Percentiles rank a stretch among this genome's conserved stretches.
phyloP scores from a whole-genome alignment of 2,329 filamentous ascomycete genomes.

The Fusarium cyanostomum region DNA sequence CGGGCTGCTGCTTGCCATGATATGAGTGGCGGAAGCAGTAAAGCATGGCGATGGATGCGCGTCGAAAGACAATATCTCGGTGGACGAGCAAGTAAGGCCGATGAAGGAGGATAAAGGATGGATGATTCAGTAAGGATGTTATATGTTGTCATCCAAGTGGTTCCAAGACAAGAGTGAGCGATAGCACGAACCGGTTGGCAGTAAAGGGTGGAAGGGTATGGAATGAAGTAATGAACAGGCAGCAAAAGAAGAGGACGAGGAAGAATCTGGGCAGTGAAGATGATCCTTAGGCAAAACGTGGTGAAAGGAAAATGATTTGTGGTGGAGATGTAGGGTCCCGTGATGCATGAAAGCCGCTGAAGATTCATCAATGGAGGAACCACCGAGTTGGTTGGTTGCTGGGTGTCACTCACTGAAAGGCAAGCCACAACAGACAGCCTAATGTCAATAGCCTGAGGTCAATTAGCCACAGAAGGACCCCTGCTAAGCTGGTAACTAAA shows the following conservation, averaged over 20 bases:
- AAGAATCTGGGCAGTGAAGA: background rate
- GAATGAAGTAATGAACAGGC: background rate
- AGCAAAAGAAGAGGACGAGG: background rate
- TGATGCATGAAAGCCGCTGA: slow-evolving; percentile 22
- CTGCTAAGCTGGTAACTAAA: slow-evolving; percentile 20
- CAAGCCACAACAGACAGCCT: slow-evolving; percentile 15
- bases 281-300: background rate
- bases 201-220: slow-evolving; percentile 6
- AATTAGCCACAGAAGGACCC: slow-evolving; percentile 30
- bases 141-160: slow-evolving; percentile 14
- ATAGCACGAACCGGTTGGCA: slow-evolving; percentile 26
- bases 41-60: slow-evolving; percentile 38
- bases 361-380: slow-evolving; percentile 17
- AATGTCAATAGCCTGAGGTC: slow-evolving; percentile 28
- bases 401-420: slow-evolving; percentile 6
- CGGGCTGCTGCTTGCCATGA: slow-evolving; percentile 41
- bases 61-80: slow-evolving; percentile 10
- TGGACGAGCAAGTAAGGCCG: background rate
- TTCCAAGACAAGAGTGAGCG: slow-evolving; percentile 11
- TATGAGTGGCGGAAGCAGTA: slow-evolving; percentile 14
- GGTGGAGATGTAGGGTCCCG: slow-evolving; percentile 10
- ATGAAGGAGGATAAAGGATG: background rate
- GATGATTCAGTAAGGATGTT: slow-evolving; percentile 3
- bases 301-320: background rate
- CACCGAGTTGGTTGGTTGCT: slow-evolving; percentile 12